These are phyloP conservation scores for Corynespora cassiicola DNA, from an alignment of 2,329 filamentous ascomycete genomes.

Conservation along the genomic window DNA sequence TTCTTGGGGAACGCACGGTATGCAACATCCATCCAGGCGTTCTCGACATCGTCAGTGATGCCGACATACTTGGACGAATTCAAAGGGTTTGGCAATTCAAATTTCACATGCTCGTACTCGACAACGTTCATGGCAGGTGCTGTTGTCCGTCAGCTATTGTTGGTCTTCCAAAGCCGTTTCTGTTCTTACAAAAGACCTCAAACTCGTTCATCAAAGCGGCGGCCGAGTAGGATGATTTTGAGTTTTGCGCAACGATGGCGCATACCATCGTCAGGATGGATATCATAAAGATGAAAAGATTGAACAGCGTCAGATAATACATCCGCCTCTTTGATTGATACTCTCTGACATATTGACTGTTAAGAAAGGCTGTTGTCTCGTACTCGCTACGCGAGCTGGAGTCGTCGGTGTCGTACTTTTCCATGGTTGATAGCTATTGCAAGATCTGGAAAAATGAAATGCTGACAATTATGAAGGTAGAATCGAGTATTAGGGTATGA, in stretches of 20 bases:
- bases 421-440: conserved; percentile 21
- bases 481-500: conserved; percentile 13
- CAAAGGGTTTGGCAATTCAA: conserved; percentile 32
- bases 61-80: conserved; percentile 58
- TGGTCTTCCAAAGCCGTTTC: no score
- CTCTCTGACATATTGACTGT: conserved; percentile 27
- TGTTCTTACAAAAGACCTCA: conserved; percentile 32
- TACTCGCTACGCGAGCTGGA: conserved; percentile 26
- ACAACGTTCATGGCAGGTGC: conserved; percentile 38
- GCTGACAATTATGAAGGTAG: not conserved
- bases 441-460: no score
- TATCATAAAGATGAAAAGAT: conserved; percentile 40
- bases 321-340: conserved; percentile 27
- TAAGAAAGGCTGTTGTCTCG: conserved; percentile 38
- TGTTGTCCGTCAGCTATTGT: conserved; percentile 10
- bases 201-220: conserved; percentile 41
- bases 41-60: conserved; percentile 62
- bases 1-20: conserved; percentile 42
- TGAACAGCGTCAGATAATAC: conserved; percentile 37
- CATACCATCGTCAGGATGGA: conserved; percentile 38
- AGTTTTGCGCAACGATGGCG: conserved; percentile 37
- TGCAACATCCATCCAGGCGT: conserved; percentile 63
- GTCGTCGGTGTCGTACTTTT: conserved; percentile 29
- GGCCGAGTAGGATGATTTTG: conserved; percentile 26
- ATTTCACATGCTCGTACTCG: conserved; percentile 33